Percentiles rank a stretch among this genome's conserved stretches.
phyloP scores from a whole-genome alignment of 208 protist species.

The Crithidia sp. region DNA sequence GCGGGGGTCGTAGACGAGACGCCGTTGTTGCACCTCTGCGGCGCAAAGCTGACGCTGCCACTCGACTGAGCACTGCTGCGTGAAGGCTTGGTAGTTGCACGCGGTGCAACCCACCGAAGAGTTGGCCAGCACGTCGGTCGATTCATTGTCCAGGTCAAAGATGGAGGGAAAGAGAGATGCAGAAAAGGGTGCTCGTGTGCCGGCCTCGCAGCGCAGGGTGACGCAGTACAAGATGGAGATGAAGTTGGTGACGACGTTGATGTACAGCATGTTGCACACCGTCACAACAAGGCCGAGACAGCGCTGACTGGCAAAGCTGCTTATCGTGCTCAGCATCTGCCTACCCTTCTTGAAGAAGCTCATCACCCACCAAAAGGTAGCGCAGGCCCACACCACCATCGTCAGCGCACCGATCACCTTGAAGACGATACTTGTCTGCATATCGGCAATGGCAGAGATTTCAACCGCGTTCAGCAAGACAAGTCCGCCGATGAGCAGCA shows the following conservation, averaged over 20 bases:
- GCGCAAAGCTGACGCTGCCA: slow-evolving; percentile 49
- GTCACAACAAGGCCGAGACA: slow-evolving; percentile 48
- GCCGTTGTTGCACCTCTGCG: slow-evolving; percentile 12
- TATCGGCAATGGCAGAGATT: slow-evolving; percentile 23
- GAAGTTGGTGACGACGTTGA: slow-evolving; percentile 58
- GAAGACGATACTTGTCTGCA: slow-evolving; percentile 52
- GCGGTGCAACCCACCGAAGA: slow-evolving; percentile 36
- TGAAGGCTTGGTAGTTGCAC: slow-evolving; percentile 46
- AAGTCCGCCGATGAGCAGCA: slow-evolving; percentile 42
- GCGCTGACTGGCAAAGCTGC: slow-evolving; percentile 12
- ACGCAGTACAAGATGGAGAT: slow-evolving; percentile 65
- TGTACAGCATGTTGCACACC: slow-evolving; percentile 60
- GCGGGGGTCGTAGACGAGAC: slow-evolving; percentile 56
- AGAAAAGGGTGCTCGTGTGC: slow-evolving; percentile 31
- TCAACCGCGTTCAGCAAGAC: slow-evolving; percentile 38
- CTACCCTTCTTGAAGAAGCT: slow-evolving; percentile 47
- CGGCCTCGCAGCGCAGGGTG: slow-evolving; percentile 41
- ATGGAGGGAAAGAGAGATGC: slow-evolving; percentile 44
- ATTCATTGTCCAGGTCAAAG: not conserved
- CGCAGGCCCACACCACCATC: slow-evolving; percentile 22
- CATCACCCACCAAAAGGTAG: slow-evolving; percentile 47
- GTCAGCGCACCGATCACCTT: slow-evolving; percentile 28
- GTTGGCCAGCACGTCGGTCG: slow-evolving; percentile 1
- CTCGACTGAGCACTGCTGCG: slow-evolving; percentile 47
- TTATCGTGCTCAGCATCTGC: slow-evolving; percentile 24